Conservation (phyloP, 2,329 filamentous ascomycete species). For the Fusarium palustre region DNA sequence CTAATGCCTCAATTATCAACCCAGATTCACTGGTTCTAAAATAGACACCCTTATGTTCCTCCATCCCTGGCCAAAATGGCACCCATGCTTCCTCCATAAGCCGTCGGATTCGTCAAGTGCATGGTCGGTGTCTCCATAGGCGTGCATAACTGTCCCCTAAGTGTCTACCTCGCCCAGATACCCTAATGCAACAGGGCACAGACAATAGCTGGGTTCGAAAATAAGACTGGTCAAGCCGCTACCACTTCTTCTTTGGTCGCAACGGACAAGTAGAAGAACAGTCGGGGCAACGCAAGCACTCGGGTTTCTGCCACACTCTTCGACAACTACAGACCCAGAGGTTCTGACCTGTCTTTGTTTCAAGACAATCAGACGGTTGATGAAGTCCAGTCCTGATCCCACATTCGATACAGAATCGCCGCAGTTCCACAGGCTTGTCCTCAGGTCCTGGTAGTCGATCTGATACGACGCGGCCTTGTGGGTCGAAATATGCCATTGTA, state of each 20-base stretch:
- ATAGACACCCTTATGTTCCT: not conserved
- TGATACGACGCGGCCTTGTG: slow-evolving; percentile 47
- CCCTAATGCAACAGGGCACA: slow-evolving; percentile 2
- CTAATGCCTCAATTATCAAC: not conserved
- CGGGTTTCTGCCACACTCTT: slow-evolving; percentile 53
- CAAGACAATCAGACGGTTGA: slow-evolving; percentile 53
- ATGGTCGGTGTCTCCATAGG: not conserved
- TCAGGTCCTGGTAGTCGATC: slow-evolving; percentile 46
- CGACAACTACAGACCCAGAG: slow-evolving; percentile 57
- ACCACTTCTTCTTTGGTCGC: slow-evolving; percentile 51
- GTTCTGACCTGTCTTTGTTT: slow-evolving; percentile 53
- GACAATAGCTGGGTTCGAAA: no score
- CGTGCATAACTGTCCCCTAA: not conserved
- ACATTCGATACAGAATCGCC: slow-evolving; percentile 58
- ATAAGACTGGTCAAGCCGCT: slow-evolving; percentile 1
- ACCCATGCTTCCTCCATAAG: not conserved
- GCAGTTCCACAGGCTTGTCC: slow-evolving; percentile 51
- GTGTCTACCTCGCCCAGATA: slow-evolving; percentile 7
- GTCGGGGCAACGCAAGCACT: slow-evolving; percentile 51
- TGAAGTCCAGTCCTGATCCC: slow-evolving; percentile 55
- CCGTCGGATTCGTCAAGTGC: not conserved
- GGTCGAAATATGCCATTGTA: slow-evolving; percentile 51
- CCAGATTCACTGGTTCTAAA: not conserved
- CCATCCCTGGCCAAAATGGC: no score
- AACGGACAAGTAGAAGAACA: slow-evolving; percentile 54